Percentiles rank a stretch among this genome's conserved stretches.
Evolutionary conservation across 176 grass and related monocot genomes (phyloP).

Genomic region (Zizania latifolia): DNA sequence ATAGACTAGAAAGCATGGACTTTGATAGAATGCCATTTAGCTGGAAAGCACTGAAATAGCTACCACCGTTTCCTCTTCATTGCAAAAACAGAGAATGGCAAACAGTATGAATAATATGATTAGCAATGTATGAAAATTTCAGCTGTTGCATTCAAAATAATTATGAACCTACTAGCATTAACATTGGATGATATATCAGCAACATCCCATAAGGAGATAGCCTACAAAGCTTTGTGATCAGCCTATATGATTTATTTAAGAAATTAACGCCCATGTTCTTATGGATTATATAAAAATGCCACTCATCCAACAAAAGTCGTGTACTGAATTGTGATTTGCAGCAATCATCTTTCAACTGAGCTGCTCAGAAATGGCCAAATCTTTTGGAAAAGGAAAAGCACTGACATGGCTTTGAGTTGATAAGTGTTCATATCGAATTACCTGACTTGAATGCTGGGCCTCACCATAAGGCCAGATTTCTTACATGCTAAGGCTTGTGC

Average conservation of each 20-base stretch:
- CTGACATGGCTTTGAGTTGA: not conserved
- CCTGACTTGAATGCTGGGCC: slow-evolving; percentile 76
- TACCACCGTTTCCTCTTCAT: not conserved
- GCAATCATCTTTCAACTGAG: not conserved
- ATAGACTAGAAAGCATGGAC: too few relatives aligned
- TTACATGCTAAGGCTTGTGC: slow-evolving; percentile 56
- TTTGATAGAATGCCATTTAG: too few relatives aligned
- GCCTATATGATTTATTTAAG: not conserved
- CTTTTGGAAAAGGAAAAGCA: too few relatives aligned
- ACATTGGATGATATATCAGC: not conserved
- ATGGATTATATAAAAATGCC: not conserved
- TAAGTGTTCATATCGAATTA: slow-evolving; percentile 27
- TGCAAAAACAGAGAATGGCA: not conserved
- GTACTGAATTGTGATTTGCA: not conserved
- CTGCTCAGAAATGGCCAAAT: too few relatives aligned
- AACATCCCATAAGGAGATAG: not conserved
- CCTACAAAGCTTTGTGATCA: not conserved
- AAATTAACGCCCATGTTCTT: not conserved
- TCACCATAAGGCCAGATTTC: slow-evolving; percentile 55
- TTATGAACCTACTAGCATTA: too few relatives aligned
- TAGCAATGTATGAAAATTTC: not conserved
- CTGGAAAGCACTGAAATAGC: not conserved
- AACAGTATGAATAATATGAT: not conserved
- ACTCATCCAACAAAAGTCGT: not conserved
- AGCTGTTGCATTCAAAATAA: too few relatives aligned